Conservation (phyloP, 306 rosid genomes). For the Dryas alaskensis region DNA sequence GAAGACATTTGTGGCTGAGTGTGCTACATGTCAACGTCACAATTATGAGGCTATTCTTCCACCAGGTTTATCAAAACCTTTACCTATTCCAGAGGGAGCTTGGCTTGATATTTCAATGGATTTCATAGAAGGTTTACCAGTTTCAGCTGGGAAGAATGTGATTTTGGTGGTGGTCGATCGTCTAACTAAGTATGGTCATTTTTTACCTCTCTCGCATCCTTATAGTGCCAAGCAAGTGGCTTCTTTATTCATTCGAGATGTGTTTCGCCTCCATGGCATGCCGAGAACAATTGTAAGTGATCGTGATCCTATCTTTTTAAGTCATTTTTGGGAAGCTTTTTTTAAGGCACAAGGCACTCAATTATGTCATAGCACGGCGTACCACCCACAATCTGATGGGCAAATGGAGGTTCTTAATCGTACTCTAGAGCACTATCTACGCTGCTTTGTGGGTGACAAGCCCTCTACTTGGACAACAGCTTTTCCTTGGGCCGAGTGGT, state of each 20-base stretch:
- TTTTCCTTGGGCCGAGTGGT: constrained; percentile 2
- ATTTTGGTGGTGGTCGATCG: neutral
- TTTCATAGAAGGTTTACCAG: neutral
- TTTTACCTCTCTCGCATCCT: neutral
- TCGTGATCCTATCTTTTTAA: neutral
- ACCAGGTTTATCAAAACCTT: neutral
- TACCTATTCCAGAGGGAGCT: neutral
- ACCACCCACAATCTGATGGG: neutral
- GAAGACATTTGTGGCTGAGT: neutral
- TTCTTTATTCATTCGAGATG: neutral
- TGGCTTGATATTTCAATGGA: neutral
- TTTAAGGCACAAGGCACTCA: neutral
- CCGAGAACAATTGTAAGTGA: neutral
- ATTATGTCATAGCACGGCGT: neutral
- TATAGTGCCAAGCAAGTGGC: neutral
- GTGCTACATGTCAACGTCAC: neutral
- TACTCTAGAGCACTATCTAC: neutral
- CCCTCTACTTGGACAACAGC: neutral
- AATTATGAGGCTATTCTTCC: neutral
- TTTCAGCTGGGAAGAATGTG: neutral
- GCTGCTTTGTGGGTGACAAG: neutral
- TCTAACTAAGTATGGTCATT: neutral
- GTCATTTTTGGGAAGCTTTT: neutral
- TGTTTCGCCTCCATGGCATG: neutral
- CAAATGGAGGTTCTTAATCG: neutral